These are phyloP conservation scores for Fagus crenata DNA, from an alignment of 306 rosid species.

Conservation along the genomic window DNA sequence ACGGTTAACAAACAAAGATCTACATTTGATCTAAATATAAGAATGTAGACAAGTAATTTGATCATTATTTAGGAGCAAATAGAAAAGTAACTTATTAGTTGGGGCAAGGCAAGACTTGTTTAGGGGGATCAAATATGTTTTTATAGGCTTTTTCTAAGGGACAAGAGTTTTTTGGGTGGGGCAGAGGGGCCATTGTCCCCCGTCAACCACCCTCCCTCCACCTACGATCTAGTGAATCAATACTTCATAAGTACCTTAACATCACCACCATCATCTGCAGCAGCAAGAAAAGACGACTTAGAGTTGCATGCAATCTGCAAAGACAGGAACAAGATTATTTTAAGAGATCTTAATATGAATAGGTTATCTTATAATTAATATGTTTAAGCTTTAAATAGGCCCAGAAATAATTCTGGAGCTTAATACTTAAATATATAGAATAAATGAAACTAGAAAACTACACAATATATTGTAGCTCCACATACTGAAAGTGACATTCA, in stretches of 20 bases:
- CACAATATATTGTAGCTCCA: not conserved
- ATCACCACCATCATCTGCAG: constrained; percentile 92
- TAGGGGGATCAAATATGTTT: too few species aligned
- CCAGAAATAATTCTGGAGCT: not conserved
- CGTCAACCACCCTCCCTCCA: too few species aligned
- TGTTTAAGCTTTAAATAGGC: not conserved
- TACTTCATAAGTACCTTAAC: constrained; percentile 60
- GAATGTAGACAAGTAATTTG: too few species aligned
- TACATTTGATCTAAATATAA: too few species aligned
- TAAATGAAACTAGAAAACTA: not conserved
- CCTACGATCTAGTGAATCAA: not conserved
- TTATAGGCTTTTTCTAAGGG: not conserved
- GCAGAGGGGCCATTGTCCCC: too few species aligned
- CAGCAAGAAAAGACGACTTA: constrained; percentile 83
- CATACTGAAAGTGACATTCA: not conserved
- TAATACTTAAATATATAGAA: not conserved
- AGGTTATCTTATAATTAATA: not conserved
- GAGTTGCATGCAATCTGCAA: constrained; percentile 75
- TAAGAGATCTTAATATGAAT: constrained; percentile 8
- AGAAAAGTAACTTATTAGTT: too few species aligned
- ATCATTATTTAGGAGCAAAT: too few species aligned
- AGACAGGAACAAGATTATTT: constrained; percentile 21
- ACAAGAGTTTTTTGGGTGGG: not conserved
- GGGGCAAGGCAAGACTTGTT: too few species aligned
- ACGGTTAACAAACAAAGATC: too few species aligned